These are phyloP conservation scores for Nothopassalora personata DNA, from an alignment of 2,329 filamentous ascomycete species.

Conservation along the genomic window DNA sequence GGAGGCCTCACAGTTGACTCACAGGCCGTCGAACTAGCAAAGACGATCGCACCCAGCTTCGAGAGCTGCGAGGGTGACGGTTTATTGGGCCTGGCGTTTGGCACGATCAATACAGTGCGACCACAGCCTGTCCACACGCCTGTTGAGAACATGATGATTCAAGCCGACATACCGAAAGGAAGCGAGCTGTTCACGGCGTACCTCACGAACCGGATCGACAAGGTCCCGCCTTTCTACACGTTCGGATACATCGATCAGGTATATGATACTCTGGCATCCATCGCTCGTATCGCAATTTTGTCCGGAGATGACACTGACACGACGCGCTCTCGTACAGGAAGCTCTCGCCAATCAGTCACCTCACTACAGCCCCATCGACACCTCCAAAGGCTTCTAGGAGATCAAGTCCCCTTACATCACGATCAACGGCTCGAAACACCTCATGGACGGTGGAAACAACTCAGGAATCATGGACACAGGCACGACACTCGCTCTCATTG, in stretches of 20 bases:
- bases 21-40: slow-evolving; percentile 62
- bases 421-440: slow-evolving; percentile 46
- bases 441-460: slow-evolving; percentile 44
- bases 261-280: background rate
- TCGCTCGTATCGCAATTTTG: background rate
- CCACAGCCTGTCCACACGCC: slow-evolving; percentile 55
- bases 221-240: slow-evolving; percentile 56
- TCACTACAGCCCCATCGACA: slow-evolving; percentile 58
- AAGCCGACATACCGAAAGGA: slow-evolving; percentile 49
- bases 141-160: slow-evolving; percentile 63
- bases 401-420: slow-evolving; percentile 50
- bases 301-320: background rate
- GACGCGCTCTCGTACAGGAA: slow-evolving; percentile 36
- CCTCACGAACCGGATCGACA: slow-evolving; percentile 54
- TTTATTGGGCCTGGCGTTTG: slow-evolving; percentile 61
- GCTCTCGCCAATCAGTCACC: slow-evolving; percentile 43
- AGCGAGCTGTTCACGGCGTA: slow-evolving; percentile 60
- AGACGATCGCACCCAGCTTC: slow-evolving; percentile 55
- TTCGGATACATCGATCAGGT: slow-evolving; percentile 62
- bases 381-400: slow-evolving; percentile 62
- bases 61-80: slow-evolving; percentile 54
- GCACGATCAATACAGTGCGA: slow-evolving; percentile 33
- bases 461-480: slow-evolving; percentile 67
- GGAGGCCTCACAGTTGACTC: slow-evolving; percentile 57
- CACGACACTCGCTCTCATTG: slow-evolving; percentile 62